Evolutionary conservation across 1,284 basidiomycete species (phyloP), one percentile per base, ranked within the genome.

Genomic region (Blastosporella zonata): DNA sequence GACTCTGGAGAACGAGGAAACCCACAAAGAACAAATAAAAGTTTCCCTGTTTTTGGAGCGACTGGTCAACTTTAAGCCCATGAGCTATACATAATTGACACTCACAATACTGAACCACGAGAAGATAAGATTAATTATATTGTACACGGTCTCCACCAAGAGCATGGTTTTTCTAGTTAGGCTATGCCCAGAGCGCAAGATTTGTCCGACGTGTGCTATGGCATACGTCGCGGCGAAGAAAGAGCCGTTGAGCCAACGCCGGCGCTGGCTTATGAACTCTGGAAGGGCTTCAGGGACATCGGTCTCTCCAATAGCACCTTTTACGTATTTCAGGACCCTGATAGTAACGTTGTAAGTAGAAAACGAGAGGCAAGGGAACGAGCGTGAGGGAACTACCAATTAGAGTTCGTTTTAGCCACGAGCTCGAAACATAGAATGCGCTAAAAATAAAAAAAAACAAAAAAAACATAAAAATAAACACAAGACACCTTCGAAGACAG

Each of bases 391-490:
- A 42, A 15, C 17, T 53, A 87, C 87, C 96, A 99, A 58, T 83
- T 82, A 2, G 82, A 84, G 56, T 93, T 90, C 1, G 85, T 74
- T 65, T 97, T 98, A 0, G 96, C 93, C 36, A 98, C 85, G 17
- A 99, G 81, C 67, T 99, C 96, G 62, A 97, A 99, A 63, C 96
- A 99, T 18, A 97, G 73, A 46, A 99, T 98, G 50, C 97, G 90
- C 81, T 96, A 9, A 13, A 35, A n/a, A 8, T 69, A 8, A 54
- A 50, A 28, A 28, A 25, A 17, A 13, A 15, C 2, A 15, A 18
- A 15, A 12, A 34, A 5, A 18, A 17, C 33, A 5, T 17, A 34
- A 13, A n/a, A n/a, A n/a, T n/a, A n/a, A n/a, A n/a, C n/a, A n/a
- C n/a, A n/a, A n/a, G n/a, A n/a, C n/a, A n/a, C n/a, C n/a, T n/a